Evolutionary conservation across 2,329 filamentous ascomycete genomes (phyloP).

Genomic region (Bisporella sp.): DNA sequence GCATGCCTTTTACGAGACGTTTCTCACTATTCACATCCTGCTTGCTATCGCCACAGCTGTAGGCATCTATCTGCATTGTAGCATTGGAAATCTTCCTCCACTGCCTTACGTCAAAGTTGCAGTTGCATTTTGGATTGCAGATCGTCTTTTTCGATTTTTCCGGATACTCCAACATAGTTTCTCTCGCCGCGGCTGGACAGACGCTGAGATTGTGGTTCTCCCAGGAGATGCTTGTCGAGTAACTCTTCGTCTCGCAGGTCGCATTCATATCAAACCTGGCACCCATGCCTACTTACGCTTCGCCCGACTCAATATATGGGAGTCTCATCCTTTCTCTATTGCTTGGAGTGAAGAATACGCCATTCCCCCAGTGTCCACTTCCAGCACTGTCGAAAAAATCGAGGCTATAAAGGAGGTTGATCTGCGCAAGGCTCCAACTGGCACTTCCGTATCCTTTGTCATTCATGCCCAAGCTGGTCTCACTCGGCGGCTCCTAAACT

Average conservation of each 20-base stretch:
- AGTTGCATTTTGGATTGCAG: constrained; percentile 69
- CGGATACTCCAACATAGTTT: constrained; percentile 62
- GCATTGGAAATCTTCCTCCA: constrained; percentile 56
- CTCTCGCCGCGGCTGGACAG: constrained; percentile 44
- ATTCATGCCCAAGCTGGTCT: constrained; percentile 84
- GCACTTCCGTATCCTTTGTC: constrained; percentile 64
- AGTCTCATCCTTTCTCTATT: constrained; percentile 72
- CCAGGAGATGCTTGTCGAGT: constrained; percentile 65
- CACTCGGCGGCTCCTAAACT: constrained; percentile 73
- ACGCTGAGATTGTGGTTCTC: constrained; percentile 60
- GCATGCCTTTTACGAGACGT: constrained; percentile 96
- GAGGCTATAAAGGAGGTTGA: constrained; percentile 31
- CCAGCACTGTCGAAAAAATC: neutral
- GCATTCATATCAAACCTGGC: constrained; percentile 59
- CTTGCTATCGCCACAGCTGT: constrained; percentile 62
- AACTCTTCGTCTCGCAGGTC: constrained; percentile 61
- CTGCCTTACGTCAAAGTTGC: constrained; percentile 69
- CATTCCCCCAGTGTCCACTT: neutral
- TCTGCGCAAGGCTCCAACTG: constrained; percentile 11
- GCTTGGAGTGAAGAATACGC: constrained; percentile 61
- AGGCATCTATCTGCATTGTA: constrained; percentile 74
- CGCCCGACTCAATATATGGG: constrained; percentile 57
- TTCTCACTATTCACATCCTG: constrained; percentile 78
- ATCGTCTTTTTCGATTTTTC: constrained; percentile 57
- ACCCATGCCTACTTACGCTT: constrained; percentile 72